These are phyloP conservation scores for Tricholoma terreum DNA, from an alignment of 768 basidiomycete genomes.

Conservation along the genomic window DNA sequence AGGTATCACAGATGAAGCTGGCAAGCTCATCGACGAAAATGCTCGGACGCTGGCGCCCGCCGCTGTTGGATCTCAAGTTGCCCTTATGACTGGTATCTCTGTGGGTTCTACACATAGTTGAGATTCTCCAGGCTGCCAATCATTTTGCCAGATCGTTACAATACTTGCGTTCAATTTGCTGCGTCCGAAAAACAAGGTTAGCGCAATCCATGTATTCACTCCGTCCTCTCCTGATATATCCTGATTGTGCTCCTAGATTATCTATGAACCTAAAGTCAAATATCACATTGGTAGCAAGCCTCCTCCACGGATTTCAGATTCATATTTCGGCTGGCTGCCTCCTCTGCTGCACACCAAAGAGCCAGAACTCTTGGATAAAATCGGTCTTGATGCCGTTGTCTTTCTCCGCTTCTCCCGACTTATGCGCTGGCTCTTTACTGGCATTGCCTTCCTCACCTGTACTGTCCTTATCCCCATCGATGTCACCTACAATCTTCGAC, in stretches of 20 bases:
- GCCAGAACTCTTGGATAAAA: constrained; percentile 81
- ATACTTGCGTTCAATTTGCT: constrained; percentile 76
- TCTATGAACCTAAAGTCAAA: constrained; percentile 93
- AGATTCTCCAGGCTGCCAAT: constrained; percentile 6
- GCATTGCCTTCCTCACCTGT: constrained; percentile 62
- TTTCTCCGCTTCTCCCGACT: constrained; percentile 92
- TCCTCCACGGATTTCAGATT: constrained; percentile 79
- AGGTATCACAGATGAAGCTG: constrained; percentile 34
- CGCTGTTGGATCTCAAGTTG: constrained; percentile 77
- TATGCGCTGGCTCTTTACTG: constrained; percentile 68
- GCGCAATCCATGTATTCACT: constrained; percentile 6
- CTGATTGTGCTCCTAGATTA: constrained; percentile 55
- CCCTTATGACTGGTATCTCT: constrained; percentile 69
- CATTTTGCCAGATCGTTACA: constrained; percentile 49
- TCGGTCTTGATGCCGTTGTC: constrained; percentile 90
- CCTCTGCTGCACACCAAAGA: constrained; percentile 83
- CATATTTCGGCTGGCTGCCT: constrained; percentile 85
- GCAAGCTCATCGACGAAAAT: constrained; percentile 38
- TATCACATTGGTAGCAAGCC: constrained; percentile 77
- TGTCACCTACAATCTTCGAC: constrained; percentile 72
- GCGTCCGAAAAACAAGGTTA: constrained; percentile 85
- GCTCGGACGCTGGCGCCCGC: constrained; percentile 73
- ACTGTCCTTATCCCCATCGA: constrained; percentile 85
- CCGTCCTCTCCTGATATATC: constrained; percentile 8
- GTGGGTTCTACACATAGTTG: constrained; percentile 39